These are phyloP conservation scores for Sporobolomyces roseus DNA, from an alignment of 768 basidiomycete genomes.

Conservation along the genomic window DNA sequence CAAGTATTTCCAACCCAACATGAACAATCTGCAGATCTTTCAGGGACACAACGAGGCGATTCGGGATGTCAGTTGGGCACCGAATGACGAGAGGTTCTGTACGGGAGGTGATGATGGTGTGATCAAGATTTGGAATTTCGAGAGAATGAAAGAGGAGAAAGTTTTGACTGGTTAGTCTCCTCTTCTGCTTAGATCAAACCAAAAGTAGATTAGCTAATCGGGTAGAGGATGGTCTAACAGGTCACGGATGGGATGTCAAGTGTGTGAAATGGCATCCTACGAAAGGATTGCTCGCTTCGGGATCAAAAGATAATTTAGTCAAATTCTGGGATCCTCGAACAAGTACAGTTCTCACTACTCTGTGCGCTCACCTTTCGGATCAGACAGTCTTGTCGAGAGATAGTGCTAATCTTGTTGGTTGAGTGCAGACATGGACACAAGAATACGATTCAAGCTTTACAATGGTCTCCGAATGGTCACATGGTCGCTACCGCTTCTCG, in stretches of 20 bases:
- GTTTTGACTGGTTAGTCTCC: constrained; percentile 65
- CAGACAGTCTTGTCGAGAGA: too few species aligned
- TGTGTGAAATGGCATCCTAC: constrained; percentile 99
- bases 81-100: constrained; percentile 84
- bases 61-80: constrained; percentile 83
- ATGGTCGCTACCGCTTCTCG: constrained; percentile 89
- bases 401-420: too few species aligned
- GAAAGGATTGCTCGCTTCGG: constrained; percentile 88
- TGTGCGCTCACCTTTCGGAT: constrained; percentile 57
- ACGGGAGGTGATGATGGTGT: constrained; percentile 94
- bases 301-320: constrained; percentile 95
- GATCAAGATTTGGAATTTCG: constrained; percentile 91
- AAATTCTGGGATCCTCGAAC: constrained; percentile 99
- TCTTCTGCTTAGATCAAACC: too few species aligned
- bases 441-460: constrained; percentile 86
- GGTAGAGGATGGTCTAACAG: constrained; percentile 50
- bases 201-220: too few species aligned
- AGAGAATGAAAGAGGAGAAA: constrained; percentile 82
- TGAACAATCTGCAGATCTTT: constrained; percentile 96
- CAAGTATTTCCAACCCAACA: constrained; percentile 98
- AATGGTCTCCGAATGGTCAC: constrained; percentile 93
- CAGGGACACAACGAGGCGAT: constrained; percentile 91
- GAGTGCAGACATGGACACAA: constrained; percentile 87
- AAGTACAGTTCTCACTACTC: constrained; percentile 79
- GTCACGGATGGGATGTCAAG: constrained; percentile 99